Evolutionary conservation across 2,329 filamentous ascomycete species (phyloP).

Genomic region (Colletotrichum phormii): DNA sequence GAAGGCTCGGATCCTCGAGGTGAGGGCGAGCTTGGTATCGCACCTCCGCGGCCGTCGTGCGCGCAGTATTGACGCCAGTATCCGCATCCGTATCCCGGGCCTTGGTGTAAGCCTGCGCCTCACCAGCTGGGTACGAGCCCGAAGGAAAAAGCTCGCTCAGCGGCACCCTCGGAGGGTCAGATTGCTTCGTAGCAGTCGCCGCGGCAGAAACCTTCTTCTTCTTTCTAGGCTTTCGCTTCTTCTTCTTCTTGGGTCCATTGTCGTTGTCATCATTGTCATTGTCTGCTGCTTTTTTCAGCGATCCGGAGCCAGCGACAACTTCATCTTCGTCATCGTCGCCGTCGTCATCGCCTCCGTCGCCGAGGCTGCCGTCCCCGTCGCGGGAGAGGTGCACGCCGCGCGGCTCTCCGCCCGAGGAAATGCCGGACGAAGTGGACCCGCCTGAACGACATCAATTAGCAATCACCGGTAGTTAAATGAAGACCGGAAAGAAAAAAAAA

Average conservation of each 20-base stretch:
- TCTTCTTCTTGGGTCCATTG: slow-evolving; percentile 15
- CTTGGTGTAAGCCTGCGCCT: slow-evolving; percentile 41
- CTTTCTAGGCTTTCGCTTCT: slow-evolving; percentile 27
- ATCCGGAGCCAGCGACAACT: neutral
- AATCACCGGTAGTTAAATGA: slow-evolving; percentile 27
- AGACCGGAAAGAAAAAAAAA: neutral
- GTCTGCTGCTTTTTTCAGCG: neutral
- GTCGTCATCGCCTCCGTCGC: slow-evolving; percentile 45
- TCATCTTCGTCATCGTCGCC: slow-evolving; percentile 41
- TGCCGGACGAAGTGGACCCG: slow-evolving; percentile 36
- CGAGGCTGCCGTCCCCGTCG: slow-evolving; percentile 56
- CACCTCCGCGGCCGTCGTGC: slow-evolving; percentile 42
- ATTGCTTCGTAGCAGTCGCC: slow-evolving; percentile 39
- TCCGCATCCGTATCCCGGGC: slow-evolving; percentile 23
- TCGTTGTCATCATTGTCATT: neutral
- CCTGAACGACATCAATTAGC: slow-evolving; percentile 38
- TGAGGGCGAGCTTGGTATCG: slow-evolving; percentile 40
- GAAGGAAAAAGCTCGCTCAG: slow-evolving; percentile 45
- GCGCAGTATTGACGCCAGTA: slow-evolving; percentile 31
- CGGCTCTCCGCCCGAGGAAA: slow-evolving; percentile 52
- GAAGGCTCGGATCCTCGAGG: slow-evolving; percentile 66
- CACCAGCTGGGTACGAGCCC: slow-evolving; percentile 44
- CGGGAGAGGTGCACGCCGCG: slow-evolving; percentile 53
- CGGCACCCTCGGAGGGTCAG: slow-evolving; percentile 48
- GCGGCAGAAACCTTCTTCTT: slow-evolving; percentile 39